Percentiles rank a stretch among this genome's conserved stretches.
Conservation (phyloP, 768 basidiomycete species). For the Trametopsis cervina region DNA sequence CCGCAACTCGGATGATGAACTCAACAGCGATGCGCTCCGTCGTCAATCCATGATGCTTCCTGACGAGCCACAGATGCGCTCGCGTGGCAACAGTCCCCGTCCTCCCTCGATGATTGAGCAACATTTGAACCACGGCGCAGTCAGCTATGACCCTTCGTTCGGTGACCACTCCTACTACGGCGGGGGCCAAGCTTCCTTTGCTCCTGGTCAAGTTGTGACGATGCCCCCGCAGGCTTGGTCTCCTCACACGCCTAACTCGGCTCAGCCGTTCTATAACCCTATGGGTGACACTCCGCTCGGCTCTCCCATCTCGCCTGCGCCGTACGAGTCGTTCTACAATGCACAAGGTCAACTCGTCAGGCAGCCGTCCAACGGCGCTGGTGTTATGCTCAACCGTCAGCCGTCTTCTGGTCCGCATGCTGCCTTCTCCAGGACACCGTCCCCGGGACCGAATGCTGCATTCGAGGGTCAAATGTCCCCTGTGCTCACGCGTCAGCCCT, state of each 20-base stretch:
- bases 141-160: constrained; percentile 6
- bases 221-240: constrained; percentile 21
- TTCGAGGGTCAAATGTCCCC: too few species aligned
- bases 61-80: constrained; percentile 30
- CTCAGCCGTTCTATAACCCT: constrained; percentile 32
- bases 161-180: constrained; percentile 12
- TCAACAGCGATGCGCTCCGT: constrained; percentile 52
- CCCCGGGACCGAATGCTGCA: constrained; percentile 13
- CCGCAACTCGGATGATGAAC: constrained; percentile 29
- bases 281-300: constrained; percentile 32
- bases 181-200: constrained; percentile 24
- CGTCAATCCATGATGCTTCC: constrained; percentile 57
- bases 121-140: constrained; percentile 22
- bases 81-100: constrained; percentile 35
- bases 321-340: constrained; percentile 23
- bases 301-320: constrained; percentile 24
- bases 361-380: constrained; percentile 13
- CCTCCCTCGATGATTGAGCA: constrained; percentile 64
- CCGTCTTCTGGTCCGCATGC: constrained; percentile 7
- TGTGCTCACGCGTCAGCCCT: constrained; percentile 16
- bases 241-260: constrained; percentile 23
- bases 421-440: constrained; percentile 16
- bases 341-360: constrained; percentile 20
- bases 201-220: constrained; percentile 29
- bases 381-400: constrained; percentile 12